Percentiles rank a stretch among this genome's conserved stretches.
These are phyloP conservation scores for Solanum pennellii DNA, from an alignment of 257 asterid species.

Conservation along the genomic window DNA sequence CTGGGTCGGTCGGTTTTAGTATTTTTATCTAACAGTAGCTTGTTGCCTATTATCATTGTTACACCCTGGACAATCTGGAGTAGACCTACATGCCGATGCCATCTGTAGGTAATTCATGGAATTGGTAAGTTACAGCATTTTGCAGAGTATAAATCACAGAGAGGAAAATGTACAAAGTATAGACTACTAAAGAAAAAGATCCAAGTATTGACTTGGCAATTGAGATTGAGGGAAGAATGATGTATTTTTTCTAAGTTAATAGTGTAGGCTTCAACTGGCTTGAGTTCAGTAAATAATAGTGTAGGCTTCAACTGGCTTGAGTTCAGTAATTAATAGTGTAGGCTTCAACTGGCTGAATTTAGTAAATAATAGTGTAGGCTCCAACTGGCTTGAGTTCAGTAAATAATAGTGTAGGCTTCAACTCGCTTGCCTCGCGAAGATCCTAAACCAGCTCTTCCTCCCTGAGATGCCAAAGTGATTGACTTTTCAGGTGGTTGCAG, in stretches of 20 bases:
- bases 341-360: not conserved
- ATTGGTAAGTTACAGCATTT: not conserved
- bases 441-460: not conserved
- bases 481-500: not conserved
- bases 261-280: not conserved
- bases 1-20: not conserved
- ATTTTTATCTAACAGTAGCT: not conserved
- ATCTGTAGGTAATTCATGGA: not conserved
- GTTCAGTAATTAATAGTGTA: not conserved
- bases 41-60: not conserved
- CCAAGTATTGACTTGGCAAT: not conserved
- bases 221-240: not conserved
- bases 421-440: not conserved
- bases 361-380: not conserved
- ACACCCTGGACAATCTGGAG: not conserved
- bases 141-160: not conserved
- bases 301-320: not conserved
- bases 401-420: not conserved
- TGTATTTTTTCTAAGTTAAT: not conserved
- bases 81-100: not conserved
- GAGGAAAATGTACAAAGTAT: not conserved
- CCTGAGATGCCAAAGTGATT: not conserved
- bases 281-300: not conserved
- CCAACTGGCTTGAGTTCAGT: not conserved
- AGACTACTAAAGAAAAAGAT: not conserved